Conservation (phyloP, 305 asterid species). For the Solanum hybrid region DNA sequence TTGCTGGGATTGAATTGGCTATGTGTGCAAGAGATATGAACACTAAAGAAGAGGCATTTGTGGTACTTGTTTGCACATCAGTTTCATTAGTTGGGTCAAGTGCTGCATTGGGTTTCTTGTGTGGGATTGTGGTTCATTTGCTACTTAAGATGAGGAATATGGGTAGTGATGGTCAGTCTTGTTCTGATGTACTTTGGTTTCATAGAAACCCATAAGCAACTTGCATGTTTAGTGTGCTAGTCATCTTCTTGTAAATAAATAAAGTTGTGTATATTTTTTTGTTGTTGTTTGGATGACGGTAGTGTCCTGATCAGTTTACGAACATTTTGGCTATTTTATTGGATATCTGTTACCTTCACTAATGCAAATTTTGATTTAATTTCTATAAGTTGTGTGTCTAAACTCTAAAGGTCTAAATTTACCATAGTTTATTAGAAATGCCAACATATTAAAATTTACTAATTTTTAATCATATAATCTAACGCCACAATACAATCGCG, state of each 20-base stretch:
- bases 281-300: not conserved
- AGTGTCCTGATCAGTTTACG: not conserved
- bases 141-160: constrained; percentile 38
- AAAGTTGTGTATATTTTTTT: not conserved
- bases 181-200: constrained; percentile 19
- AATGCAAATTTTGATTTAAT: not conserved
- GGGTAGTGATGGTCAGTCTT: constrained; percentile 20
- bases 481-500: not conserved
- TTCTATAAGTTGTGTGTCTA: not conserved
- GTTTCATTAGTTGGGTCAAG: constrained; percentile 71
- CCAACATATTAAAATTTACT: not conserved
- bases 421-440: too few relatives aligned
- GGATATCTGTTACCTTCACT: not conserved
- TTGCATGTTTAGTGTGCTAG: not conserved
- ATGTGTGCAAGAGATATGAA: constrained; percentile 61
- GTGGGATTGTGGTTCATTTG: constrained; percentile 56
- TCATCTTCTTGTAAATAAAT: not conserved
- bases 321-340: too few relatives aligned
- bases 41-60: constrained; percentile 51
- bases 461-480: not conserved
- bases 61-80: constrained; percentile 55
- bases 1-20: constrained; percentile 77
- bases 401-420: not conserved
- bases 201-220: constrained; percentile 13
- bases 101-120: constrained; percentile 61